Base-by-base conservation (phyloP, 2,329 filamentous ascomycete genomes). In the Aschersonia sp. region DNA sequence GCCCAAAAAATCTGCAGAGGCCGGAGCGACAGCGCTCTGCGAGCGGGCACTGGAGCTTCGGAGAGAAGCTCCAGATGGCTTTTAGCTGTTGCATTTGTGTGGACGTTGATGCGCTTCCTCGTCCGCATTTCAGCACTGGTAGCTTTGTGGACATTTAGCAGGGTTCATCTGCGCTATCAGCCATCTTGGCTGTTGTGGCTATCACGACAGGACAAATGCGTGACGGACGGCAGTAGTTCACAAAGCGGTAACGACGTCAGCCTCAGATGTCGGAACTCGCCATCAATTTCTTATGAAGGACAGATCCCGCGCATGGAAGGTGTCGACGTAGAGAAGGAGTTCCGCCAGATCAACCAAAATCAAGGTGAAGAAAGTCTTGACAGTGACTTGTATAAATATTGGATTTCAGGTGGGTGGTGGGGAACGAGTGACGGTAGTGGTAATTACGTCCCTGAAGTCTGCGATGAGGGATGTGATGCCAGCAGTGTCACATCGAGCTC, bases 381-480 rank as follows among this genome's bases (percentile, higher is more conserved):
- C 53, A 72, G 75, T 2, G 81, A 79, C 50, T 68, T 96, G 2
- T 97, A 96, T 61, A 71, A 72, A 32, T 92, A 89, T 78, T 97
- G 87, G 85, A 79, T 84, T 46, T 71, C 73, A 47, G 87, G 87
- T 22, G 87, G 86, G 6, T 85, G 85, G 68, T 96, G 87, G 81
- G 89, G 90, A 1, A 81, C 82, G 12, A 72, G 81, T 33, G 90
- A 97, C 60, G 72, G 73, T 5, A 95, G 86, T 57, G 85, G 85
- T 31, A 84, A 90, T 52, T 97, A 89, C 61, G 63, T 70, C 33
- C 81, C 81, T 1, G 58, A 63, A 6, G 62, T 69, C 9, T 60
- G 68, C 5, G 72, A 78, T 4, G 70, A 79, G 9, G 73, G 82
- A 43, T 80, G 83, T 58, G 87, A 94, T 58, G 77, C 76, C 7